phyloP scores from a whole-genome alignment of 225 moss, liverwort and hornwort species.

The Antitrichia curtipendula region DNA sequence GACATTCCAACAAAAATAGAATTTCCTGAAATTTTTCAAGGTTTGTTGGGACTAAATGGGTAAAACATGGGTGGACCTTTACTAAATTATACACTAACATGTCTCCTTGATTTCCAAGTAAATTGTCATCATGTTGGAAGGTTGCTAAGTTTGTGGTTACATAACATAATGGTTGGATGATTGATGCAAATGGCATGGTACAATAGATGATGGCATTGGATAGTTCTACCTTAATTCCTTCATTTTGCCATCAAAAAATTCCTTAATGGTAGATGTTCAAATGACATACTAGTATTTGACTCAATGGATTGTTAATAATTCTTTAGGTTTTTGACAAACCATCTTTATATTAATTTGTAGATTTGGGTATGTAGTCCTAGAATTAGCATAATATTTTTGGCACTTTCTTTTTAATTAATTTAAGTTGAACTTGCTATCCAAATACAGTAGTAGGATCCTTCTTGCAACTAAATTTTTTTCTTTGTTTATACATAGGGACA shows the following conservation, averaged over 20 bases:
- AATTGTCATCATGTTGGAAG: no score
- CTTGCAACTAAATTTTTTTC: neutral
- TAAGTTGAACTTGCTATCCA: fast-evolving
- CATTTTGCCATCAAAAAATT: neutral
- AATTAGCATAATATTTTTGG: neutral
- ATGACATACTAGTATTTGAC: fast-evolving
- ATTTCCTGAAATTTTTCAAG: neutral
- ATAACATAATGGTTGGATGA: fast-evolving
- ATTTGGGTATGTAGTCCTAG: fast-evolving
- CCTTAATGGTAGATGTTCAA: neutral
- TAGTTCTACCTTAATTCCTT: neutral
- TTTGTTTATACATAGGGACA: neutral
- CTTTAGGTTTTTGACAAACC: neutral
- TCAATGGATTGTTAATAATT: neutral
- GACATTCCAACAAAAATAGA: neutral
- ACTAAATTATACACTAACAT: no score
- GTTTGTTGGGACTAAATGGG: neutral
- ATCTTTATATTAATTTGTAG: neutral
- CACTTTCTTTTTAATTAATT: neutral
- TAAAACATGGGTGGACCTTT: no score
- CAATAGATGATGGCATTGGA: fast-evolving
- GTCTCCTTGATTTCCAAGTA: no score
- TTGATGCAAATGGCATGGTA: fast-evolving
- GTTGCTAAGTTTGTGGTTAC: no score
- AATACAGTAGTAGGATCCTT: neutral